Percentiles rank a stretch among this genome's conserved stretches.
Conservation (phyloP, 108 stramenopile genomes). For the Tribonema minus region DNA sequence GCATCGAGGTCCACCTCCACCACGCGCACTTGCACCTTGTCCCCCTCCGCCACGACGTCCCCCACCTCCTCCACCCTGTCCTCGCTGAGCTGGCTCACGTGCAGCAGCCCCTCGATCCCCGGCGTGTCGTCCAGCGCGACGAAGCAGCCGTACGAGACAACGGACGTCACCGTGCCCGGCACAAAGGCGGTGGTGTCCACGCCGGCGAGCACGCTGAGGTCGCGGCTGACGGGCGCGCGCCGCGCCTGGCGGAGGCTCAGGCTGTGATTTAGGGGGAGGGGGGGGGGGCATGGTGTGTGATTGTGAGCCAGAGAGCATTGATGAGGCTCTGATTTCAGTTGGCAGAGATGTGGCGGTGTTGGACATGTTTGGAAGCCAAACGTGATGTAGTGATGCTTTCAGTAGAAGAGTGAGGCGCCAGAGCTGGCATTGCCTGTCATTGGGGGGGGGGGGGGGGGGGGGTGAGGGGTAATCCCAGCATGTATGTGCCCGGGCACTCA, state of each 20-base stretch:
- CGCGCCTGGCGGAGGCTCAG: not conserved
- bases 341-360: no score
- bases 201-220: not conserved
- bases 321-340: no score
- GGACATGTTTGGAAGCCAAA: no score
- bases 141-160: not conserved
- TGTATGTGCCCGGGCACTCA: no score
- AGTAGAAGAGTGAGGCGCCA: no score
- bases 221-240: not conserved
- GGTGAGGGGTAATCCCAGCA: no score
- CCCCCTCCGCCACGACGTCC: not conserved
- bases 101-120: not conserved
- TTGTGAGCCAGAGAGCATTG: no score
- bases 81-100: not conserved
- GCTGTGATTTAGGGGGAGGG: no score
- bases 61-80: not conserved
- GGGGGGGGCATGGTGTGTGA: no score
- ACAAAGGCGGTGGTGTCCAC: not conserved
- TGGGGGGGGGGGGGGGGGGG: no score
- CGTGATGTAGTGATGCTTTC: no score
- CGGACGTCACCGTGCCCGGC: not conserved
- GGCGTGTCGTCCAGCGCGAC: not conserved
- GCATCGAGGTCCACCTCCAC: conserved; percentile 59
- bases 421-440: no score
- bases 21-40: not conserved